Percentiles rank a stretch among this genome's conserved stretches.
phyloP scores from a whole-genome alignment of 305 asterid species.

The Plantago rigida region DNA sequence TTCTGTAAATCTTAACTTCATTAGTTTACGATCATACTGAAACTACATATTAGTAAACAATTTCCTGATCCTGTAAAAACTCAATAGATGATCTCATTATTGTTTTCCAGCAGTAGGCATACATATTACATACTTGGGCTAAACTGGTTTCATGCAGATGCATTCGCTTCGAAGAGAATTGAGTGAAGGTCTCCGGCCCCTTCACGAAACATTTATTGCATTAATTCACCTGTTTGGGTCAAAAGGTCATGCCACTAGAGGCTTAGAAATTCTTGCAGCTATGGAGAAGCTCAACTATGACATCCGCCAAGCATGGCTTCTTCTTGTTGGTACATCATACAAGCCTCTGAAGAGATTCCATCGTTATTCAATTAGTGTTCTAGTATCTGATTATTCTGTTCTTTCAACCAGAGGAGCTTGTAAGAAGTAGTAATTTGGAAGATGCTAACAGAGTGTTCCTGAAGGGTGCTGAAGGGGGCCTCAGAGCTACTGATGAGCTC shows the following conservation, averaged over 20 bases:
- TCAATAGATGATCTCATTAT: conserved; percentile 19
- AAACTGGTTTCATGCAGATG: conserved; percentile 52
- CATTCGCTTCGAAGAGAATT: conserved; percentile 89
- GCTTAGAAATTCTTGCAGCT: conserved; percentile 88
- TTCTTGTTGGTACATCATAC: conserved; percentile 70
- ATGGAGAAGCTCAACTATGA: conserved; percentile 91
- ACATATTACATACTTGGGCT: conserved; percentile 22
- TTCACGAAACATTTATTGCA: conserved; percentile 85
- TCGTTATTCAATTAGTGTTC: conserved; percentile 21
- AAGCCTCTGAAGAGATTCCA: conserved; percentile 25
- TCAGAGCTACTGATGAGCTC: conserved; percentile 90
- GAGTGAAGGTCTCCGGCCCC: conserved; percentile 94
- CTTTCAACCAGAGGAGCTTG: conserved; percentile 74
- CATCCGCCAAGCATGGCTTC: conserved; percentile 88
- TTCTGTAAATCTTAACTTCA: neutral
- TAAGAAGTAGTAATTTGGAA: conserved; percentile 65
- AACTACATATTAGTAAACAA: neutral
- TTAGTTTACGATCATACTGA: conserved; percentile 4
- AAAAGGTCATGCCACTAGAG: conserved; percentile 74
- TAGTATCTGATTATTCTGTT: conserved; percentile 24
- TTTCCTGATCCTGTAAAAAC: neutral
- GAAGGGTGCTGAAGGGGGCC: conserved; percentile 87
- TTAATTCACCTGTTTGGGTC: conserved; percentile 84
- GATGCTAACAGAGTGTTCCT: conserved; percentile 87
- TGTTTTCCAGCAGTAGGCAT: conserved; percentile 17